Evolutionary conservation across 2,329 filamentous ascomycete genomes (phyloP).

Genomic region (Nigrospora oryzae): DNA sequence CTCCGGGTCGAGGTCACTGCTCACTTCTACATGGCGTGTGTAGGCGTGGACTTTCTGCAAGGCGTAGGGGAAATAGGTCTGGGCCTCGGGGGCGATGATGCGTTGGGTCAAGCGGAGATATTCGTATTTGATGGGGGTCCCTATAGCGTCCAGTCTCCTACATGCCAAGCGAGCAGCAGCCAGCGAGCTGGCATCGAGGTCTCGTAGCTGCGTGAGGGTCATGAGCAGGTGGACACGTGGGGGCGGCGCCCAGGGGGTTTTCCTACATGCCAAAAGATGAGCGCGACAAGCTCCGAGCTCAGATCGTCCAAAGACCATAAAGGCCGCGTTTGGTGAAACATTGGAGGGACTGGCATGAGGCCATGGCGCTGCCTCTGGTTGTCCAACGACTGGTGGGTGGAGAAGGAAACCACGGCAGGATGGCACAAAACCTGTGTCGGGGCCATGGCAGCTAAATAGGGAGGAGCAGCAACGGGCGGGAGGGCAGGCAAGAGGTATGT

Average conservation of each 20-base stretch:
- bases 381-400: slow-evolving; percentile 3
- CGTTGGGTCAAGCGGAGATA: slow-evolving; percentile 26
- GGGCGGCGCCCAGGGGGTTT: not conserved
- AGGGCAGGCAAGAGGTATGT: not conserved
- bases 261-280: slow-evolving; percentile 32
- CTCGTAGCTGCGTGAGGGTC: slow-evolving; percentile 23
- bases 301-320: slow-evolving; percentile 24
- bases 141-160: slow-evolving; percentile 28
- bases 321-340: slow-evolving; percentile 2
- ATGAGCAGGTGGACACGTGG: too few relatives aligned
- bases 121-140: slow-evolving; percentile 33
- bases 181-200: slow-evolving; percentile 25
- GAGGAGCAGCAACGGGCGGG: not conserved
- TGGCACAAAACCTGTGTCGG: slow-evolving; percentile 4
- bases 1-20: slow-evolving; percentile 28
- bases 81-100: slow-evolving; percentile 25
- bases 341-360: slow-evolving; percentile 8
- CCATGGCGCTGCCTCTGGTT: slow-evolving; percentile 1
- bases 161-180: slow-evolving; percentile 27
- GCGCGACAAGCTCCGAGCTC: slow-evolving; percentile 31
- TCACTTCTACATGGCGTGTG: slow-evolving; percentile 31
- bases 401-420: slow-evolving; percentile 4
- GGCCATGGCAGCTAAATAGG: slow-evolving; percentile 1
- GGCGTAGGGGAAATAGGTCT: slow-evolving; percentile 20
- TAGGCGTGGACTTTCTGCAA: slow-evolving; percentile 25